phyloP scores from a whole-genome alignment of 331 rosid species.

The Ulmus americana region DNA sequence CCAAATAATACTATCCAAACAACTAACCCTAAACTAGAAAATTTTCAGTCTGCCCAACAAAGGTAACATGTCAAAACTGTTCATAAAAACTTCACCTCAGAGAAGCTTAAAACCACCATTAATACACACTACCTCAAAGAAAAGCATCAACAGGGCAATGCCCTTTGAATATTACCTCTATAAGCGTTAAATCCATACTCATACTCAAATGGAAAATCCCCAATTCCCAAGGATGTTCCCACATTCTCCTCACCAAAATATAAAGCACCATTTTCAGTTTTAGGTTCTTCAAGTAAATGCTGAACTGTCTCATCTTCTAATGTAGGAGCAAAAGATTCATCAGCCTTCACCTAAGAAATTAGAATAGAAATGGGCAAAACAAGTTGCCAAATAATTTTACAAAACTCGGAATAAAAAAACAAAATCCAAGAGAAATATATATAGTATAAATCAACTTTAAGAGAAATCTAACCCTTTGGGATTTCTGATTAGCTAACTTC shows the following conservation, averaged over 20 bases:
- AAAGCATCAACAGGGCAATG: conserved; percentile 14
- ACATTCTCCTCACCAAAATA: conserved; percentile 36
- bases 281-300: conserved; percentile 59
- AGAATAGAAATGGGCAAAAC: conserved; percentile 6
- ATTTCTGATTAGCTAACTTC: conserved; percentile 38
- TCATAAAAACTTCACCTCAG: not conserved
- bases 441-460: not conserved
- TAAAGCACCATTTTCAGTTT: conserved; percentile 48
- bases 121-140: not conserved
- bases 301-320: conserved; percentile 54
- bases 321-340: conserved; percentile 48
- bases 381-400: conserved; percentile 10
- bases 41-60: conserved; percentile 6
- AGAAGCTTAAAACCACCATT: not conserved
- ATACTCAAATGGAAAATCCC: conserved; percentile 40
- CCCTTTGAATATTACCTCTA: conserved; percentile 31
- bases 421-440: not conserved
- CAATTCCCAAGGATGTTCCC: conserved; percentile 38
- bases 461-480: conserved; percentile 37
- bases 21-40: not conserved
- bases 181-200: conserved; percentile 42
- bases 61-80: not conserved
- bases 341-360: conserved; percentile 48
- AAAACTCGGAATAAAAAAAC: not conserved
- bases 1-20: too few species aligned